phyloP scores from a whole-genome alignment of 169 alveolate genomes.

The Amoebophrya sp. region DNA sequence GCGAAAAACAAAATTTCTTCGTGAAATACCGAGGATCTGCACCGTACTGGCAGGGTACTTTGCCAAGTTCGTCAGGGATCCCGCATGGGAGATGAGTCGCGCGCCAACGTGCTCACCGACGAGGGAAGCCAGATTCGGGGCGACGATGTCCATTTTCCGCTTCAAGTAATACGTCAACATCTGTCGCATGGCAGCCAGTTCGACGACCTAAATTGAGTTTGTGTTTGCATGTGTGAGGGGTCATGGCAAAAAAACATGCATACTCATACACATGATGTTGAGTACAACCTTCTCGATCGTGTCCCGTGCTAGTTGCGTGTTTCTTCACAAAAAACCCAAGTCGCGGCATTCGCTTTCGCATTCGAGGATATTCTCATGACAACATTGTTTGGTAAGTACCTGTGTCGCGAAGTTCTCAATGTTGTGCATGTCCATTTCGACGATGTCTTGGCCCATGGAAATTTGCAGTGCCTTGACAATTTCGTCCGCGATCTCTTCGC shows the following conservation, averaged over 20 bases:
- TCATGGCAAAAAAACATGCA: no score
- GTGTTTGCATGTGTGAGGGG: no score
- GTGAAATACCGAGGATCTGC: conserved; percentile 83
- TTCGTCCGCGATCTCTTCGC: conserved; percentile 77
- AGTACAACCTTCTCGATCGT: no score
- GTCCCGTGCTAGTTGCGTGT: no score
- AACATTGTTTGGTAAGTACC: no score
- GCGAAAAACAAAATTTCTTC: no score
- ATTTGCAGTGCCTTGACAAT: conserved; percentile 78
- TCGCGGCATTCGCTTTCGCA: no score
- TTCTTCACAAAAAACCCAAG: no score
- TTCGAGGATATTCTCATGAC: no score
- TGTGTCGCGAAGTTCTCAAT: conserved; percentile 81
- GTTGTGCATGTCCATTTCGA: conserved; percentile 79
- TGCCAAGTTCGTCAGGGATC: conserved; percentile 91
- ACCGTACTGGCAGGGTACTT: conserved; percentile 98
- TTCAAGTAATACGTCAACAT: background rate
- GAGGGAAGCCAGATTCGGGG: conserved; percentile 92
- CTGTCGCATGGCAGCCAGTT: background rate
- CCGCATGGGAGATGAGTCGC: conserved; percentile 93
- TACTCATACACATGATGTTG: no score
- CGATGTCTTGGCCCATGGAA: conserved; percentile 92
- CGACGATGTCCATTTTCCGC: conserved; percentile 80
- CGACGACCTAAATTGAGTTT: no score
- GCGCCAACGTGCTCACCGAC: conserved; percentile 93